Base-by-base conservation (phyloP, 2,329 filamentous ascomycete species). In the Juglanconis sp. region DNA sequence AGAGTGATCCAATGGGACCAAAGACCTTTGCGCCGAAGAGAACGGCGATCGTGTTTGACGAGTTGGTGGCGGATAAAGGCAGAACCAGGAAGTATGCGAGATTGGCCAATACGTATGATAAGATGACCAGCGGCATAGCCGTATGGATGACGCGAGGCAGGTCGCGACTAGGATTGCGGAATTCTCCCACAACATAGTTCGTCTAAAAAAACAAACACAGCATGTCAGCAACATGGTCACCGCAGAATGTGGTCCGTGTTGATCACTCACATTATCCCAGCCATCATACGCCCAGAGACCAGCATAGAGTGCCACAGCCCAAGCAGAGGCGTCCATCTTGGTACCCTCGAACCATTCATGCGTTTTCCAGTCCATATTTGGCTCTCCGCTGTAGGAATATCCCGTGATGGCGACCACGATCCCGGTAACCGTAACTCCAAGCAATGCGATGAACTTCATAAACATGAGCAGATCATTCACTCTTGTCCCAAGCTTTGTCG, bases 241-340 rank as follows among this genome's bases (percentile, higher is more conserved):
- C 2, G 30, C 24, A 49, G 3, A 15, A 30, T 32, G 5, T 49
- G 3, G 34, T n/a, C 34, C 40, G 46, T 35, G 15, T 31, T 32
- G 48, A n/a, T 5, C 51, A 80, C 89, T 78, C 77, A 95, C 92
- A 73, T 99, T 99, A 72, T 99, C 95, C 95, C 95, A 99, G 35
- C 95, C 95, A 72, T 99, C 95, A 75, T 95, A 99, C 1, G 95
- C 95, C 95, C 95, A 99, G 5, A 99, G 81, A 8, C 95, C 95
- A 15, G 92, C 94, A 72, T 99, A 99, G 51, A 99, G 77, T 0
- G 95, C 95, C 51, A 99, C 89, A 3, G 95, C 95, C 90, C 93
- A 98, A 66, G 87, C 88, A 51, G 89, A 96, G 54, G 90, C 82
- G 71, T 93, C 89, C 13, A 81, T 85, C 64, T 85, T 91, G 4